Conservation (phyloP, 1,284 basidiomycete species). For the Cryptococcus maquisensis region DNA sequence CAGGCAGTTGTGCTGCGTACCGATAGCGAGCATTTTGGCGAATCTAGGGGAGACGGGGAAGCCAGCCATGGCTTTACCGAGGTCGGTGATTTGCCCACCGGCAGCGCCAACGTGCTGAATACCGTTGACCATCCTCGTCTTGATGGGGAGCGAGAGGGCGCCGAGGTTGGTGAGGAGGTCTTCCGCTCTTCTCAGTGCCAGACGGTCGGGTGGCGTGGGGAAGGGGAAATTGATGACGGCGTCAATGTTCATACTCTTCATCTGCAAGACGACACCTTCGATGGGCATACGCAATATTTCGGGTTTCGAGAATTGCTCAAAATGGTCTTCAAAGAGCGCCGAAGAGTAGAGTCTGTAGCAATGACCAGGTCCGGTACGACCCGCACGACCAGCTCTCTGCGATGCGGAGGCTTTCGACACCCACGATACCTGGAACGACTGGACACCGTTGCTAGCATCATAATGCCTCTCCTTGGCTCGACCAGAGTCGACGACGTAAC, state of each 20-base stretch:
- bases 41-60: slow-evolving; percentile 92
- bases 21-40: slow-evolving; percentile 89
- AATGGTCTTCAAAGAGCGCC: slow-evolving; percentile 85
- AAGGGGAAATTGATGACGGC: slow-evolving; percentile 96
- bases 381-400: slow-evolving; percentile 69
- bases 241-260: slow-evolving; percentile 99
- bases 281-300: slow-evolving; percentile 96
- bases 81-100: slow-evolving; percentile 72
- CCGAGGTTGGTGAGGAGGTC: slow-evolving; percentile 74
- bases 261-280: slow-evolving; percentile 93
- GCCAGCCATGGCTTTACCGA: slow-evolving; percentile 83
- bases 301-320: slow-evolving; percentile 78
- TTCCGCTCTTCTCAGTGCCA: slow-evolving; percentile 75
- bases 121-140: slow-evolving; percentile 46
- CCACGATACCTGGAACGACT: slow-evolving; percentile 69
- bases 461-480: slow-evolving; percentile 72
- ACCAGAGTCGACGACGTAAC: slow-evolving; percentile 72
- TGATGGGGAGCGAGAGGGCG: slow-evolving; percentile 59
- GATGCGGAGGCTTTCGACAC: slow-evolving; percentile 70
- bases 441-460: slow-evolving; percentile 60
- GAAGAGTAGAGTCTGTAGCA: slow-evolving; percentile 71
- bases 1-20: slow-evolving; percentile 84
- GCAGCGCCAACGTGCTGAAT: slow-evolving; percentile 38
- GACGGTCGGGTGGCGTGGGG: slow-evolving; percentile 89
- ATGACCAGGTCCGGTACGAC: slow-evolving; percentile 72